Evolutionary conservation across 1,284 basidiomycete species (phyloP), one percentile per base, ranked within the genome.

Genomic region (Xerocomus nothofagi): DNA sequence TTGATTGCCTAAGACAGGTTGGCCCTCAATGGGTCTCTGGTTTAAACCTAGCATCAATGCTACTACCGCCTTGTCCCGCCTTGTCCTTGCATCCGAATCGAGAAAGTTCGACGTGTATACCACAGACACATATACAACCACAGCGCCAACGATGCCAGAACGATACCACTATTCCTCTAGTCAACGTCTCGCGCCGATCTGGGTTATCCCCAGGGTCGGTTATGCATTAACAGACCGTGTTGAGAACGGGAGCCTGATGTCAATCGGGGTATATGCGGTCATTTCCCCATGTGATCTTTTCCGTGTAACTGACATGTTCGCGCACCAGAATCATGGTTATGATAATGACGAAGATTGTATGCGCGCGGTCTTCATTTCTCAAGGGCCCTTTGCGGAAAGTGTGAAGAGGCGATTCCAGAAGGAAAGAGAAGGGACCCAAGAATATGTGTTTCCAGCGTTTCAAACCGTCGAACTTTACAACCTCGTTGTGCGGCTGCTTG

Each of bases 281-380:
- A 23, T 27, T 20, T 24, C 1, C n/a, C 11, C 15, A 4, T 6
- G 17, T n/a, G 3, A 21, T 39, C 12, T 15, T 39, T 44, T 50
- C 44, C 39, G 8, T 34, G 21, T 11, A 9, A 34, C 33, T 41
- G 45, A 40, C 12, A 5, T 45, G 32, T 29, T 8, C 6, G 11
- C 32, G 30, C 24, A 24, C n/a, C 57, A 90, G 81, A 89, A 83
- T 57, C 88, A 92, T 58, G 88, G 87, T 7, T 91, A 91, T 65
- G 91, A 94, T 62, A 91, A 92, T 55, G 67, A 75, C 12, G 79
- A 84, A 40, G 61, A 72, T 10, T 77, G 85, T 5, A 95, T 95
- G 93, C 84, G 84, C 49, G 91, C 92, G 0, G 84, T 93, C 69
- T 95, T 96, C 70, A 83, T 94, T 54, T 88, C 91, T 6, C 84